Evolutionary conservation across 2,329 filamentous ascomycete genomes (phyloP).

Genomic region (Aspergillus sp.): DNA sequence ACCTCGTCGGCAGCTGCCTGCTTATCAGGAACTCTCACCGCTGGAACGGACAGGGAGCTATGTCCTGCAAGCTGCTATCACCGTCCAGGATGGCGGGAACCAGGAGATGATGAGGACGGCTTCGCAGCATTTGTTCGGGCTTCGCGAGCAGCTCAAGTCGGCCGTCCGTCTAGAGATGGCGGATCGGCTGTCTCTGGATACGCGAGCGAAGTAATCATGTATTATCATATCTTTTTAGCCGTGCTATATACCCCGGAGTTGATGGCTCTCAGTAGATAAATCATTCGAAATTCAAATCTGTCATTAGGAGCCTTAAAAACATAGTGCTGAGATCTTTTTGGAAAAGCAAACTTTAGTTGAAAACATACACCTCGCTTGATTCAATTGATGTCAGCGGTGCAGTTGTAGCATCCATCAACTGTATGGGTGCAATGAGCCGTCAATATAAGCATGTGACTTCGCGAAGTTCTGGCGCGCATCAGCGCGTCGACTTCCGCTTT

Average conservation of each 20-base stretch:
- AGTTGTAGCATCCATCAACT: background rate
- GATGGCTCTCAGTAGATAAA: slow-evolving; percentile 17
- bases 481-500: slow-evolving; percentile 26
- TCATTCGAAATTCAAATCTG: background rate
- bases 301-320: background rate
- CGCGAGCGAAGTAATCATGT: slow-evolving; percentile 55
- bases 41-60: slow-evolving; percentile 61
- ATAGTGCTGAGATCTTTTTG: background rate
- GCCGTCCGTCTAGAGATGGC: slow-evolving; percentile 59
- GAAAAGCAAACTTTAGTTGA: background rate
- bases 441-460: slow-evolving; percentile 41
- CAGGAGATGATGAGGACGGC: slow-evolving; percentile 57
- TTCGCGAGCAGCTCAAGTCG: slow-evolving; percentile 58
- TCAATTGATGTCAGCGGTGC: slow-evolving; percentile 1
- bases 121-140: slow-evolving; percentile 55
- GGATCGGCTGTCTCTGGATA: slow-evolving; percentile 62
- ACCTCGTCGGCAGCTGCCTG: slow-evolving; percentile 45
- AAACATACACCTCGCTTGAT: background rate
- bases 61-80: slow-evolving; percentile 60
- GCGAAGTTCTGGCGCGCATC: slow-evolving; percentile 32
- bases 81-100: slow-evolving; percentile 58
- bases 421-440: background rate
- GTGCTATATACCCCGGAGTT: slow-evolving; percentile 24
- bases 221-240: slow-evolving; percentile 16
- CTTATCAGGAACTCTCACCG: slow-evolving; percentile 49